A percentile compares a stretch with the other conserved stretches of the same genome.
These are phyloP conservation scores for Rutstroemia sp. DNA, from an alignment of 2,329 filamentous ascomycete genomes.

Conservation along the genomic window DNA sequence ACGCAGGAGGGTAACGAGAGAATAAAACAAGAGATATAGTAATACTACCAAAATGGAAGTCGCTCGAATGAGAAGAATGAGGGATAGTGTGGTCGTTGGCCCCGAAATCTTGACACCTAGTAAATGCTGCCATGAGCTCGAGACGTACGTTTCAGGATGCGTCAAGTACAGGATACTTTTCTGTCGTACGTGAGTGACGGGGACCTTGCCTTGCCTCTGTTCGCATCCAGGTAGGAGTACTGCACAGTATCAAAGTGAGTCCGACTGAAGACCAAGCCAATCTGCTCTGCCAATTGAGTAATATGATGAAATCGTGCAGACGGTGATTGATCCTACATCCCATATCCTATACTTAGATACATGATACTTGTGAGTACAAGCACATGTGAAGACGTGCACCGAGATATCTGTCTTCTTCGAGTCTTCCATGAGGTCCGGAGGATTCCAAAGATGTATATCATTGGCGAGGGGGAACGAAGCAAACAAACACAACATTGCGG, in stretches of 20 bases:
- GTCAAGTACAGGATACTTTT: not conserved
- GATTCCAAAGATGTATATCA: not conserved
- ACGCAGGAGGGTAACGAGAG: not conserved
- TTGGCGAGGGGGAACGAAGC: not conserved
- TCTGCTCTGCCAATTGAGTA: not conserved
- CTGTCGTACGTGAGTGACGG: not conserved
- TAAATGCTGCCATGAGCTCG: not conserved
- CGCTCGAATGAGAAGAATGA: not conserved
- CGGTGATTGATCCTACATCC: not conserved
- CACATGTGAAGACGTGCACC: too few species aligned
- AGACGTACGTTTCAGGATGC: slow-evolving; percentile 1
- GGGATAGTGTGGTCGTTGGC: not conserved
- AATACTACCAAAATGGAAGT: not conserved
- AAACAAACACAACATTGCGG: not conserved
- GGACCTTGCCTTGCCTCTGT: too few species aligned
- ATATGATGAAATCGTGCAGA: not conserved
- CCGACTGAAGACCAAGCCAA: not conserved
- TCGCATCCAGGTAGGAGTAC: not conserved
- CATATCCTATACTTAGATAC: not conserved
- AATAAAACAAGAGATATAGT: not conserved
- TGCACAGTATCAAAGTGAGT: not conserved
- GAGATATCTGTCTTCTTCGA: too few species aligned
- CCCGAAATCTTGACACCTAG: not conserved
- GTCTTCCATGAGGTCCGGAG: too few species aligned
- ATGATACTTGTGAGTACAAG: too few species aligned